A percentile compares a stretch with the other conserved stretches of the same genome.
Evolutionary conservation across 108 stramenopile species (phyloP).

Genomic region (Nannochloropsis salina): DNA sequence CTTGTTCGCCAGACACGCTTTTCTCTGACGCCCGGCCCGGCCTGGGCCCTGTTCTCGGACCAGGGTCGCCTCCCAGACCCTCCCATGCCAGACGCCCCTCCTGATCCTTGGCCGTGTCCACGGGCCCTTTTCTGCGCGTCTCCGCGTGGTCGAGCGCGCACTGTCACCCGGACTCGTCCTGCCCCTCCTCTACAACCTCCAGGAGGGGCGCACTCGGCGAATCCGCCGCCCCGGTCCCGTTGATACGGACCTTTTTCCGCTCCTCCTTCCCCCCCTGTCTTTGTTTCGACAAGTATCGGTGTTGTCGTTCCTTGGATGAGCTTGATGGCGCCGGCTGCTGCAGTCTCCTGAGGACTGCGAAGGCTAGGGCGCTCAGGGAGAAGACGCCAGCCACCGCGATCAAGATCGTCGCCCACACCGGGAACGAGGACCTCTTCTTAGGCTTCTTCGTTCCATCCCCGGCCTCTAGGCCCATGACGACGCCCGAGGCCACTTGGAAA

Average conservation of each 20-base stretch:
- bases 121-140: too few relatives aligned
- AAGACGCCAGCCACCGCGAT: neutral
- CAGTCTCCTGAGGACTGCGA: neutral
- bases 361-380: neutral
- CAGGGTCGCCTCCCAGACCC: too few relatives aligned
- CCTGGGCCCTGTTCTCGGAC: too few relatives aligned
- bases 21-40: too few relatives aligned
- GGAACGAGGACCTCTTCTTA: neutral
- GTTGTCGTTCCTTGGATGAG: neutral
- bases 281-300: neutral
- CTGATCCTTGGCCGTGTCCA: too few relatives aligned
- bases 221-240: neutral
- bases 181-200: neutral
- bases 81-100: too few relatives aligned
- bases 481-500: slow-evolving; percentile 11
- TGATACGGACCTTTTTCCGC: neutral
- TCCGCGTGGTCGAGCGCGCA: too few relatives aligned
- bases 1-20: too few relatives aligned
- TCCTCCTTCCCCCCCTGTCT: neutral
- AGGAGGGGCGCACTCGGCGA: too few relatives aligned
- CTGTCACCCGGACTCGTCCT: neutral
- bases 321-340: neutral
- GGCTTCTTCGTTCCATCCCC: neutral
- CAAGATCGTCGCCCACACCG: neutral
- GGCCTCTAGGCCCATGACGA: neutral